These are phyloP conservation scores for Fusarium sp. DNA, from an alignment of 2,329 filamentous ascomycete species.

Conservation along the genomic window DNA sequence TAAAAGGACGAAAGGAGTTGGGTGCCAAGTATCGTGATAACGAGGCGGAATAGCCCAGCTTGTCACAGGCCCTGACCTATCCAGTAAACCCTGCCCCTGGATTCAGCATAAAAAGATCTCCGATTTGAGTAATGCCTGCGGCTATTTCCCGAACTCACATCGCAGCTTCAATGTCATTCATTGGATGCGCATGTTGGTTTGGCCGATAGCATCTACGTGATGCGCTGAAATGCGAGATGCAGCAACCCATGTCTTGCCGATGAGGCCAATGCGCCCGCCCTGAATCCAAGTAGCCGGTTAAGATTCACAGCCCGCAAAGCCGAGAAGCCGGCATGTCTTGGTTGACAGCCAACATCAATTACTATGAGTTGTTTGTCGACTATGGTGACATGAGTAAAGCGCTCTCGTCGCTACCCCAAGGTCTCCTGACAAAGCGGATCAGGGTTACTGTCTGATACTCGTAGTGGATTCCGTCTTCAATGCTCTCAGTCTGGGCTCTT, in stretches of 20 bases:
- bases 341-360: not conserved
- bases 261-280: slow-evolving; percentile 36
- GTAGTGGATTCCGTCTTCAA: slow-evolving; percentile 30
- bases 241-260: slow-evolving; percentile 29
- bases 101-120: slow-evolving; percentile 21
- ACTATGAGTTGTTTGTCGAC: not conserved
- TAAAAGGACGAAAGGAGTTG: slow-evolving; percentile 11
- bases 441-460: slow-evolving; percentile 9
- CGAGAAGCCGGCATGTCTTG: slow-evolving; percentile 5
- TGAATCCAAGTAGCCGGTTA: slow-evolving; percentile 38
- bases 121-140: slow-evolving; percentile 15
- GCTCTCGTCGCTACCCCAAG: not conserved
- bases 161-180: slow-evolving; percentile 1
- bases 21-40: slow-evolving; percentile 1
- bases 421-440: not conserved
- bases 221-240: slow-evolving; percentile 29
- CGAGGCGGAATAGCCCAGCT: slow-evolving; percentile 15
- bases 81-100: slow-evolving; percentile 26
- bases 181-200: slow-evolving; percentile 15
- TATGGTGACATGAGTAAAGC: not conserved
- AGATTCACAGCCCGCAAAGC: slow-evolving; percentile 13
- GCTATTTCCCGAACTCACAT: slow-evolving; percentile 10
- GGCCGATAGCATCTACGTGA: slow-evolving; percentile 17
- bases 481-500: slow-evolving; percentile 33
- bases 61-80: slow-evolving; percentile 14